Evolutionary conservation across 768 basidiomycete species (phyloP), one percentile per base, ranked within the genome.

Genomic region (Daedalea quercina): DNA sequence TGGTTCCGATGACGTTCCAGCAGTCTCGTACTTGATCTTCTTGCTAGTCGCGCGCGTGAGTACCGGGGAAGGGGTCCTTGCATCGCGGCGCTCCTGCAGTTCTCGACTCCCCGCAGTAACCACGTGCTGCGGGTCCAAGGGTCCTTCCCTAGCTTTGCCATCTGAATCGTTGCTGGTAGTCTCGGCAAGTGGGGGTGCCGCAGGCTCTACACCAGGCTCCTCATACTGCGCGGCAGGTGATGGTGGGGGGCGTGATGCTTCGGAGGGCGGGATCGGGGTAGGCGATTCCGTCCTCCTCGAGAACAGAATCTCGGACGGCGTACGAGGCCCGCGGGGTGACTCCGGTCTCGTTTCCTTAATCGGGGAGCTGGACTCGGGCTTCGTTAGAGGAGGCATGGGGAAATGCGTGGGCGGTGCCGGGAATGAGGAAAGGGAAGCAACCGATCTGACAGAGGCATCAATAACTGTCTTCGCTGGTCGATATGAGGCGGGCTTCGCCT

Each of bases 371-470:
- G 22, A 4, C 35, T 49, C 48, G 15, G 13, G 20, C 34, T 9
- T 20, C 9, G 33, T 19, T 4, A 64, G 58, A 4, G 79, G 76
- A 33, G 83, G 87, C 13, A 84, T 67, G 12, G 87, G 87, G 53
- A 84, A 79, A 63, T 88, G 85, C 0, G 79, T 80, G 0, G 87
- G 87, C 15, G 87, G 87, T 0, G 76, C 67, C 22, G 87, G 87
- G 65, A 90, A 90, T 0, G 81, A 83, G 28, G 83, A 85, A 22
- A 90, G 70, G 1, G 85, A 84, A 19, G 83, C 75, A n/a, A 86
- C 74, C 24, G 83, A 82, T 67, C 72, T 44, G 65, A 65, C 28
- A 61, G 68, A 47, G 65, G 70, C 55, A n/a, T 63, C 61, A 12
- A 55, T 57, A 15, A 45, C 54, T 7, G 47, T 40, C 37, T 47